Conservation (phyloP, 2,329 filamentous ascomycete genomes). For the Hymenotorrendiella dingleyae region DNA sequence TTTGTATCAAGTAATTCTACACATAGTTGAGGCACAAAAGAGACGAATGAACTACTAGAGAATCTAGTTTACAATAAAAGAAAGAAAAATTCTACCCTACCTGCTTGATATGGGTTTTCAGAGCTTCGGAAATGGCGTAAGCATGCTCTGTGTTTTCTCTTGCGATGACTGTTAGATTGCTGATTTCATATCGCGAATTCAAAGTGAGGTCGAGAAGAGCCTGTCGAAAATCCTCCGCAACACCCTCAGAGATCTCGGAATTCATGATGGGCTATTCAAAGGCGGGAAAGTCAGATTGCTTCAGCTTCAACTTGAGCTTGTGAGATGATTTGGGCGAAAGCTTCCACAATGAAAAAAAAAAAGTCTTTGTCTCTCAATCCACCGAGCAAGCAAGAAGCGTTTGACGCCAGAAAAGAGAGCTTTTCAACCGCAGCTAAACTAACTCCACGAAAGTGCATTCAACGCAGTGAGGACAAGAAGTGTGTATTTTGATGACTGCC, state of each 20-base stretch:
- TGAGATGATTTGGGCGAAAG: constrained; percentile 17
- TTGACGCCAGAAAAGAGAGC: constrained; percentile 19
- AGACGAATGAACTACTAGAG: constrained; percentile 13
- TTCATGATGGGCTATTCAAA: constrained; percentile 50
- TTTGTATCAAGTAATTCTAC: constrained; percentile 15
- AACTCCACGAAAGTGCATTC: constrained; percentile 33
- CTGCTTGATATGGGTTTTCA: constrained; percentile 91
- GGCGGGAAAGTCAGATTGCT: constrained; percentile 18
- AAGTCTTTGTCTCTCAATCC: constrained; percentile 23
- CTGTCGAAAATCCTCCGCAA: constrained; percentile 90
- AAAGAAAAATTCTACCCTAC: constrained; percentile 52
- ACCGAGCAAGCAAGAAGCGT: no score
- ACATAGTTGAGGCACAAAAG: constrained; percentile 10
- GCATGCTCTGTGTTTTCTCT: constrained; percentile 97
- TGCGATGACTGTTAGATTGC: constrained; percentile 93
- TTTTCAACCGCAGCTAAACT: constrained; percentile 32
- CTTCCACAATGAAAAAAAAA: constrained; percentile 22
- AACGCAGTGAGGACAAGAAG: constrained; percentile 32
- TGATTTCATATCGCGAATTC: constrained; percentile 93
- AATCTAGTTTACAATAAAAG: constrained; percentile 10
- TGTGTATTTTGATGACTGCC: constrained; percentile 32
- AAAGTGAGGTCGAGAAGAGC: constrained; percentile 85
- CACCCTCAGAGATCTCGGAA: constrained; percentile 63
- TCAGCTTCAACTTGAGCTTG: constrained; percentile 4
- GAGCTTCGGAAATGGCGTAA: constrained; percentile 80